Evolutionary conservation across 2,329 filamentous ascomycete genomes (phyloP).

Genomic region (Coniosporium tulheliwenetii): DNA sequence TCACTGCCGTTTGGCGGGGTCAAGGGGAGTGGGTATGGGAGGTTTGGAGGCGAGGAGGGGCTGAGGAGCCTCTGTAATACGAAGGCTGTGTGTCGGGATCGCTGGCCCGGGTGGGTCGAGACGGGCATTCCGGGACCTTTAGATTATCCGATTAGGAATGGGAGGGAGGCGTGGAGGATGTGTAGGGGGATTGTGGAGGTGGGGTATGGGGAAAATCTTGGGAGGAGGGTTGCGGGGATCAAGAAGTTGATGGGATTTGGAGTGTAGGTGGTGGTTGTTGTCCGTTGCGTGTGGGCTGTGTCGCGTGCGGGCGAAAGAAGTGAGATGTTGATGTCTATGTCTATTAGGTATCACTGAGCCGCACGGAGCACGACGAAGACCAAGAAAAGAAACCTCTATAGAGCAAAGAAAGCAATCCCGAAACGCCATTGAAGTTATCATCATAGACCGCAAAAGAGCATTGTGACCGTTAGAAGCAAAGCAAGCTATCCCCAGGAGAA

Average conservation of each 20-base stretch:
- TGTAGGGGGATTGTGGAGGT: conserved; percentile 30
- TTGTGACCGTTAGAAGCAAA: no score
- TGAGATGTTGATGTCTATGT: no score
- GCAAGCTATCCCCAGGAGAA: no score
- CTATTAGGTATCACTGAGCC: no score
- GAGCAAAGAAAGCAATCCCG: no score
- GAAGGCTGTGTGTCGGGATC: conserved; percentile 75
- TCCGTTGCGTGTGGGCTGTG: no score
- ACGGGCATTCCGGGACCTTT: conserved; percentile 71
- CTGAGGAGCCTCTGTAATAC: conserved; percentile 70
- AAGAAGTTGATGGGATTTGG: conserved; percentile 18
- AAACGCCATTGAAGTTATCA: no score
- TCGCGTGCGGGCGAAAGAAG: no score
- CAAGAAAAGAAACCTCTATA: no score
- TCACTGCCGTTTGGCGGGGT: conserved; percentile 88
- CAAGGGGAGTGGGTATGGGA: conserved; percentile 75
- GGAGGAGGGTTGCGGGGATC: conserved; percentile 22
- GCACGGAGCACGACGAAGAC: no score
- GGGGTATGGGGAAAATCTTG: conserved; percentile 27
- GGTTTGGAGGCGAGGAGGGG: conserved; percentile 85
- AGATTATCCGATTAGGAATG: conserved; percentile 55
- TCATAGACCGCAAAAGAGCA: no score
- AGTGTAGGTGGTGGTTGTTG: no score
- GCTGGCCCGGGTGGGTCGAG: conserved; percentile 37
- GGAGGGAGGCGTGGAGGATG: conserved; percentile 23